phyloP scores from a whole-genome alignment of 1,284 basidiomycete genomes.

The Pulchroboletus neoregius region DNA sequence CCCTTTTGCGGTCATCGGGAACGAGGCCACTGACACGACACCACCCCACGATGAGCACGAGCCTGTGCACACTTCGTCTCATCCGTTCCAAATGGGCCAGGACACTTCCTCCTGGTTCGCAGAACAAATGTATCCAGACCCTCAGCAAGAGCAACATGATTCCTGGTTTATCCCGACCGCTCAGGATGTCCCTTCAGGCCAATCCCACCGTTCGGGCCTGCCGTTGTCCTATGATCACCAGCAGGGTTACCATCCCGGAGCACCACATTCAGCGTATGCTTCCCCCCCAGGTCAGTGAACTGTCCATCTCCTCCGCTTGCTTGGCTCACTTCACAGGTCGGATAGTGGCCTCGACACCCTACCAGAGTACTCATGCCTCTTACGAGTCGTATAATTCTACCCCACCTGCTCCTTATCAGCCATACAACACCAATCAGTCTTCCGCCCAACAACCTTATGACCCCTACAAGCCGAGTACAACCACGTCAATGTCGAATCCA shows the following conservation, averaged over 20 bases:
- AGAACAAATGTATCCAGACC: constrained; percentile 32
- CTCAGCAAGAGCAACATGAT: constrained; percentile 27
- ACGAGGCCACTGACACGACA: constrained; percentile 31
- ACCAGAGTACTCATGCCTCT: constrained; percentile 12
- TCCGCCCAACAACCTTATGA: constrained; percentile 23
- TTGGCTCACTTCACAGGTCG: constrained; percentile 8
- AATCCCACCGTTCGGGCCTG: constrained; percentile 15
- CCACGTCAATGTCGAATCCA: constrained; percentile 16
- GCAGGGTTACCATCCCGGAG: constrained; percentile 29
- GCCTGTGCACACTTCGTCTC: constrained; percentile 18
- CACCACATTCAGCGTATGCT: constrained; percentile 16
- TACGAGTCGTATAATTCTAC: constrained; percentile 22
- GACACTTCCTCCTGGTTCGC: constrained; percentile 32
- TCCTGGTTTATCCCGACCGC: constrained; percentile 29
- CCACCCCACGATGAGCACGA: constrained; percentile 24
- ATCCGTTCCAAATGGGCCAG: constrained; percentile 32
- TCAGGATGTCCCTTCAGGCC: constrained; percentile 17
- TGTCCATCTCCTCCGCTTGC: background rate
- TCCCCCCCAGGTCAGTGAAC: constrained; percentile 27
- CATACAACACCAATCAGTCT: constrained; percentile 17
- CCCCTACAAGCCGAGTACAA: constrained; percentile 34
- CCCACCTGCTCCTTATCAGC: constrained; percentile 13
- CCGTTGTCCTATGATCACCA: constrained; percentile 25
- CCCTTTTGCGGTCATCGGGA: constrained; percentile 61
- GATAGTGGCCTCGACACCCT: constrained; percentile 14